phyloP scores from a whole-genome alignment of 176 grass and related monocot species.

The Ensete glaucum region DNA sequence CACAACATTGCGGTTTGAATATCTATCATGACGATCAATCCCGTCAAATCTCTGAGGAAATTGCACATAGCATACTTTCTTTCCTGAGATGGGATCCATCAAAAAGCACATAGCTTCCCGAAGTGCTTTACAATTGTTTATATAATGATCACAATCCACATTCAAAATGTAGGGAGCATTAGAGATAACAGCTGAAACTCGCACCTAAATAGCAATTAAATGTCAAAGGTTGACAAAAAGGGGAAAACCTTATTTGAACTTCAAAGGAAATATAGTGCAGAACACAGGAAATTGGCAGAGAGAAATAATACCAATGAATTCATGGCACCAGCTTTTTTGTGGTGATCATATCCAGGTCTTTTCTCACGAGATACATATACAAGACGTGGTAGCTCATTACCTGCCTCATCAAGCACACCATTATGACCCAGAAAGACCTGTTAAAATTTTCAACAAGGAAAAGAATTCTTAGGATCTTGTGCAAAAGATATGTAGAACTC shows the following conservation, averaged over 20 bases:
- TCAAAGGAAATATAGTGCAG: not conserved
- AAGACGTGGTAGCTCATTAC: slow-evolving; percentile 27
- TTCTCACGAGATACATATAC: slow-evolving; percentile 54
- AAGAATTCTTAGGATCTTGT: slow-evolving; percentile 5
- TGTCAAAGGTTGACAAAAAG: slow-evolving; percentile 1
- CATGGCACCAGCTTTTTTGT: slow-evolving; percentile 53
- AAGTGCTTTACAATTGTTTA: slow-evolving; percentile 5
- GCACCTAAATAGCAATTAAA: slow-evolving; percentile 24
- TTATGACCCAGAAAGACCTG: slow-evolving; percentile 10
- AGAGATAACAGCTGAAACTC: slow-evolving; percentile 38
- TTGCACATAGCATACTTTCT: slow-evolving; percentile 5
- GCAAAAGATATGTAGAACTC: not conserved
- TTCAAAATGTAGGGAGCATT: slow-evolving; percentile 15
- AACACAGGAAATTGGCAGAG: not conserved
- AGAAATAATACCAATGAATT: slow-evolving; percentile 39
- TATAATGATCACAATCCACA: slow-evolving; percentile 12
- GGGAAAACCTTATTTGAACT: not conserved
- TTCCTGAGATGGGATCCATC: slow-evolving; percentile 8
- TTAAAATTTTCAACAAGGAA: slow-evolving; percentile 8
- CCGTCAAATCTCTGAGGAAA: slow-evolving; percentile 9
- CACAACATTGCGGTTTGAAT: slow-evolving; percentile 8
- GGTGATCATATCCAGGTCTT: slow-evolving; percentile 40
- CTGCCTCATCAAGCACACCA: slow-evolving; percentile 29
- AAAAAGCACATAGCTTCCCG: slow-evolving; percentile 8
- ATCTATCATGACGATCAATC: slow-evolving; percentile 6